A percentile compares a stretch with the other conserved stretches of the same genome.
Conservation (phyloP, 805 yeast genomes). For the Nakazawaea populi region DNA sequence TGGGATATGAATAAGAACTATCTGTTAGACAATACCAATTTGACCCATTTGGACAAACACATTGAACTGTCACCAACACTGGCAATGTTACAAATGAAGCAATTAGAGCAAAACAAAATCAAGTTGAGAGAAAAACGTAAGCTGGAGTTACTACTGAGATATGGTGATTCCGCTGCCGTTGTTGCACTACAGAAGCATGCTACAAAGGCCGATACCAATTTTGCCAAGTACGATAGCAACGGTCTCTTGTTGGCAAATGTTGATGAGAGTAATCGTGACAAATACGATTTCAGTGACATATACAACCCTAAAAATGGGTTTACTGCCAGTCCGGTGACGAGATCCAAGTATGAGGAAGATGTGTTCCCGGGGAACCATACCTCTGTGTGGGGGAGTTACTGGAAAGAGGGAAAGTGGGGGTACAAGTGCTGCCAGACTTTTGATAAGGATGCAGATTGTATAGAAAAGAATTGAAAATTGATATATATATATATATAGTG, state of each 20-base stretch:
- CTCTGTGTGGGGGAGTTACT: conserved; percentile 39
- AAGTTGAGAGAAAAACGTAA: conserved; percentile 23
- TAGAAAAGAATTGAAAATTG: not conserved
- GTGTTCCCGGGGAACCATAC: conserved; percentile 31
- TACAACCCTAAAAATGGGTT: conserved; percentile 2
- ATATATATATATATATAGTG: too few species aligned
- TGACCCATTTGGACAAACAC: conserved; percentile 20
- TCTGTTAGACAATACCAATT: conserved; percentile 1
- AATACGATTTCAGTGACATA: conserved; percentile 13
- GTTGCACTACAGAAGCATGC: not conserved
- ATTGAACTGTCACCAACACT: conserved; percentile 43
- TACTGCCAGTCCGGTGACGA: not conserved
- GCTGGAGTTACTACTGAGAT: conserved; percentile 28
- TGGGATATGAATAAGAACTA: conserved; percentile 26
- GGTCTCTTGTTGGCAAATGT: conserved; percentile 8
- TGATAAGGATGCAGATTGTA: conserved; percentile 27
- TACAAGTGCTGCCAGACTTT: conserved; percentile 33
- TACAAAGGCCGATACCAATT: not conserved
- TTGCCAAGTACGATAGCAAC: conserved; percentile 5
- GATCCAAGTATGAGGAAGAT: conserved; percentile 30
- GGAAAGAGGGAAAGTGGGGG: conserved; percentile 37
- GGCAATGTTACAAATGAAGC: conserved; percentile 29
- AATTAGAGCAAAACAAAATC: conserved; percentile 24
- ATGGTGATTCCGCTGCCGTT: conserved; percentile 24
- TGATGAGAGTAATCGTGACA: conserved; percentile 4